Base-by-base conservation (phyloP, 2,329 filamentous ascomycete species). In the Coccinonectria pachysandricola region DNA sequence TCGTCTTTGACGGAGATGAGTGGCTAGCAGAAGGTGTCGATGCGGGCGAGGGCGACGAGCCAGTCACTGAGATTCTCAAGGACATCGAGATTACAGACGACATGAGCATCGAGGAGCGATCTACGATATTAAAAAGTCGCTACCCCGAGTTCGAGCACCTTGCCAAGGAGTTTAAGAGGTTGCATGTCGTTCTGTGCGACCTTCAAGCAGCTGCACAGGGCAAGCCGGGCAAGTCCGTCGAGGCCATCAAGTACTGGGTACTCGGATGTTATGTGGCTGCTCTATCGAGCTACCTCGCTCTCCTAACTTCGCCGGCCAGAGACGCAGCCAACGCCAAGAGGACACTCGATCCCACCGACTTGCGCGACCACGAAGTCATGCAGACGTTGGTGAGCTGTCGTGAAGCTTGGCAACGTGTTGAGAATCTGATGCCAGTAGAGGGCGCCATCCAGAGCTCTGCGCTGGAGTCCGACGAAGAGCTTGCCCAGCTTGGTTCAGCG, bases 91-190 rank as follows among this genome's bases (percentile, higher is more conserved):
- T 96, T 31, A 79, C 84, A 8, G 75, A 83, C 12, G 75, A 82
- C 34, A 87, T 94, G 78, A 62, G 68, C 6, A 55, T 71, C 4
- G 76, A 81, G 21, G 87, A 95, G 49, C 71, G 76, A 39, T 59
- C 80, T 37, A 79, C 76, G 46, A 69, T 95, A 10, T 58, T 98
- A 26, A 75, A 78, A 43, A 71, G 75, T 23, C 70, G 84, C 51
- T 95, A 98, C 52, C 91, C 92, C 3, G 91, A 98, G 50, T 91
- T 96, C 40, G 82, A 92, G 36, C 79, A 79, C 30, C 64, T 98
- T 19, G 78, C 82, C 24, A 77, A 80, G 40, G 88, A 96, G 45
- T 80, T 91, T 33, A 51, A 79, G 28, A 60, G 68, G n/a, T 60
- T 94, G 23, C 79, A 87, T 46, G 71, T 77, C 12, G 60, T 72